Conservation (phyloP, 805 yeast genomes). For the Pichia manshurica region DNA sequence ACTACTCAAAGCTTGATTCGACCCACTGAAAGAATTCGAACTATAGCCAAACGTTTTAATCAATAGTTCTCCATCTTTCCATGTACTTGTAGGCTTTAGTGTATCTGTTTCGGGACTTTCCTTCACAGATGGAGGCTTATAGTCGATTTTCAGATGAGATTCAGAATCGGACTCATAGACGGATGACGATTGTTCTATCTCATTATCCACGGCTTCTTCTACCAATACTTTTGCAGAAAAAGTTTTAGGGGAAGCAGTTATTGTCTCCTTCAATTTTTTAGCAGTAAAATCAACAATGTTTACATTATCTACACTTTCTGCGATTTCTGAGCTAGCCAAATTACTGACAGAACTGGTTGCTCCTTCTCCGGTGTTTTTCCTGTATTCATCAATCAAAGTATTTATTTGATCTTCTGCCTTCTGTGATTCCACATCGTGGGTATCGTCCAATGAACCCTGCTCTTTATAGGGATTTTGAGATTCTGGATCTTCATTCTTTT, state of each 20-base stretch:
- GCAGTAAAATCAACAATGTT: not conserved
- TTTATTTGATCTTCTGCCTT: not conserved
- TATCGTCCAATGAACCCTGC: not conserved
- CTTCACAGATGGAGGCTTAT: not conserved
- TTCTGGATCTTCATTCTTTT: not conserved
- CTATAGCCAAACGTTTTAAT: constrained; percentile 22
- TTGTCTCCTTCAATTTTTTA: not conserved
- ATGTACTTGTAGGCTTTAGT: constrained; percentile 11
- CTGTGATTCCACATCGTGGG: not conserved
- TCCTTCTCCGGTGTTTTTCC: not conserved
- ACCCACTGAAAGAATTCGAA: constrained; percentile 11
- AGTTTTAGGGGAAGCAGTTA: not conserved
- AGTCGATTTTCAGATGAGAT: not conserved
- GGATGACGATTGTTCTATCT: not conserved
- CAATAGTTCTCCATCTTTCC: constrained; percentile 22
- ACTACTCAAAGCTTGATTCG: not conserved
- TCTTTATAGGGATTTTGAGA: not conserved
- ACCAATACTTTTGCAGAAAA: not conserved
- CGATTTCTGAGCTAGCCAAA: not conserved
- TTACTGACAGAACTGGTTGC: not conserved
- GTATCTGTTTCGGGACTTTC: not conserved
- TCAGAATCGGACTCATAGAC: not conserved
- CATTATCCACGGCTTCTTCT: not conserved
- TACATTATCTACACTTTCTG: not conserved
- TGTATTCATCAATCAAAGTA: not conserved